A percentile compares a stretch with the other conserved stretches of the same genome.
These are phyloP conservation scores for Protomyces gravidus DNA, from an alignment of 1,139 yeast species.

Conservation along the genomic window DNA sequence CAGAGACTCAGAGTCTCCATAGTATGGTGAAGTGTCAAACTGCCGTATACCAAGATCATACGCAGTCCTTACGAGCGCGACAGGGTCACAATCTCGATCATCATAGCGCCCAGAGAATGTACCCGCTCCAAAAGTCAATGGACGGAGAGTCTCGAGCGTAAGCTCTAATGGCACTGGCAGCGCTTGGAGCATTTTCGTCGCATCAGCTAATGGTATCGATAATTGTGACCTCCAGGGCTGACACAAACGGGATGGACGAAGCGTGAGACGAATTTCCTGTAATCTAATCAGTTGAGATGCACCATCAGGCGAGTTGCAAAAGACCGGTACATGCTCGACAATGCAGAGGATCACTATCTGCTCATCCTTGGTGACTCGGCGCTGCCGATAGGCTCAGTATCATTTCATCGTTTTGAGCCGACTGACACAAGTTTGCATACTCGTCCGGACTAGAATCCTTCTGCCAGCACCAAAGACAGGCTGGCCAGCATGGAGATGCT, in stretches of 20 bases:
- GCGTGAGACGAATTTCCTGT: neutral
- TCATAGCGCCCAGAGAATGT: conserved; percentile 75
- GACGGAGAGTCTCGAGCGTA: conserved; percentile 45
- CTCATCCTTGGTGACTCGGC: conserved; percentile 24
- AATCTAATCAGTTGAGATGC: neutral
- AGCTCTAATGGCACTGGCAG: conserved; percentile 6
- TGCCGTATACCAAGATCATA: conserved; percentile 68
- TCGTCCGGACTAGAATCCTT: conserved; percentile 30
- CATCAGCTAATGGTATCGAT: too few species aligned
- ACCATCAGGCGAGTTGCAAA: neutral
- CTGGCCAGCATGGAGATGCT: conserved; percentile 1
- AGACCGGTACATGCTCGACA: neutral
- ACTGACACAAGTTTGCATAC: conserved; percentile 25
- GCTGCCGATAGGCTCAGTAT: conserved; percentile 25
- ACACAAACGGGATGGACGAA: too few species aligned
- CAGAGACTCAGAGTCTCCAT: conserved; percentile 78
- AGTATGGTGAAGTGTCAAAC: conserved; percentile 86
- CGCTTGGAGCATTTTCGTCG: neutral
- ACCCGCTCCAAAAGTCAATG: conserved; percentile 77
- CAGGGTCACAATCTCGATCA: conserved; percentile 49
- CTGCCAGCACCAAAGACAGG: conserved; percentile 7
- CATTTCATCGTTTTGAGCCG: neutral
- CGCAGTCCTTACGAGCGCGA: conserved; percentile 56
- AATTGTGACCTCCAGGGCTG: too few species aligned
- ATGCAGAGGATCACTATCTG: conserved; percentile 18